phyloP scores from a whole-genome alignment of 1,284 basidiomycete genomes.

The Flammula alnicola region DNA sequence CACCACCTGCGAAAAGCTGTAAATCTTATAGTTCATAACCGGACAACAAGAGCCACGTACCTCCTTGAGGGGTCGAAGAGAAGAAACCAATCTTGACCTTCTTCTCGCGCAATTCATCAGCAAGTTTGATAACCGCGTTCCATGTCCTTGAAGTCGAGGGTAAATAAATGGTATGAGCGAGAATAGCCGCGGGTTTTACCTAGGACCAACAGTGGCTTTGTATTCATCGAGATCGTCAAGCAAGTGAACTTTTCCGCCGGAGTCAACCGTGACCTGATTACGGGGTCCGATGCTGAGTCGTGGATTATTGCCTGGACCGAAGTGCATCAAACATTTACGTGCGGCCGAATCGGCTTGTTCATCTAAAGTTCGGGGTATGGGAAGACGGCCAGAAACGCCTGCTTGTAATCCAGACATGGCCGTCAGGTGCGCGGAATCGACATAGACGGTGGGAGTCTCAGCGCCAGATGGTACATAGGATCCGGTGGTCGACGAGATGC shows the following conservation, averaged over 20 bases:
- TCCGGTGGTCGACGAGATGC: slow-evolving; percentile 75
- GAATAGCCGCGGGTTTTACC: slow-evolving; percentile 31
- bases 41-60: slow-evolving; percentile 38
- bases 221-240: slow-evolving; percentile 78
- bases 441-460: slow-evolving; percentile 72
- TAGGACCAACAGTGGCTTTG: slow-evolving; percentile 64
- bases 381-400: slow-evolving; percentile 59
- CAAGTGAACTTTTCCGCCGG: slow-evolving; percentile 79
- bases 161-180: too few species aligned
- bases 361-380: slow-evolving; percentile 76
- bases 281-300: slow-evolving; percentile 77
- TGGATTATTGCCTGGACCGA: slow-evolving; percentile 79
- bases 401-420: slow-evolving; percentile 47
- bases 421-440: slow-evolving; percentile 53
- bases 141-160: slow-evolving; percentile 60
- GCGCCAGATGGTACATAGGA: slow-evolving; percentile 74
- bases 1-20: slow-evolving; percentile 62
- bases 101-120: slow-evolving; percentile 80
- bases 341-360: slow-evolving; percentile 85
- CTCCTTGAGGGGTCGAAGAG: slow-evolving; percentile 89
- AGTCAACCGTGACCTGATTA: slow-evolving; percentile 82
- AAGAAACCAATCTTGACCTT: slow-evolving; percentile 88
- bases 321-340: slow-evolving; percentile 81
- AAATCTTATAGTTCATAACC: slow-evolving; percentile 17
- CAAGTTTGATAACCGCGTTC: slow-evolving; percentile 78